A percentile compares a stretch with the other conserved stretches of the same genome.
Evolutionary conservation across 2,329 filamentous ascomycete species (phyloP).

Genomic region (Chaetothyriales sp.): DNA sequence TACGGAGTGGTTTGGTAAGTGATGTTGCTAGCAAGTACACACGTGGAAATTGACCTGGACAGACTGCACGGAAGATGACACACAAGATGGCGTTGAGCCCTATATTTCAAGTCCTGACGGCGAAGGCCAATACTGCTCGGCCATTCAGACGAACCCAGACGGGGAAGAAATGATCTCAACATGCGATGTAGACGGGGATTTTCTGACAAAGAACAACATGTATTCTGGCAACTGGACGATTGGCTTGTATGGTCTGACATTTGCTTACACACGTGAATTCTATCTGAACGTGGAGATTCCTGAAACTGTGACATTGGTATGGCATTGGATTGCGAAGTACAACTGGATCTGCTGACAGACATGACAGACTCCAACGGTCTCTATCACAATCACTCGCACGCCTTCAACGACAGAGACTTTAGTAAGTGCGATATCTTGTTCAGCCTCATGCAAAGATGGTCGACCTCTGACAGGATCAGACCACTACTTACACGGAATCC

Average conservation of each 20-base stretch:
- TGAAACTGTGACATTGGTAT: constrained; percentile 4
- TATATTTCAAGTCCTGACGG: constrained; percentile 14
- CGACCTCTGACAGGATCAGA: constrained; percentile 4
- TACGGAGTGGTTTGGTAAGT: constrained; percentile 11
- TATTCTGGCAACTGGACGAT: constrained; percentile 14
- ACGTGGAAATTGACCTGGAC: constrained; percentile 2
- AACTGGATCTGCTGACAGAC: background rate
- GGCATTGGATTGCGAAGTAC: background rate
- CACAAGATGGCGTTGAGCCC: constrained; percentile 12
- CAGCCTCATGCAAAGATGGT: background rate
- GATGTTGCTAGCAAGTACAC: background rate
- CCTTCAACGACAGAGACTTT: constrained; percentile 2
- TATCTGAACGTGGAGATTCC: constrained; percentile 13
- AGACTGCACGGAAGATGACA: constrained; percentile 11
- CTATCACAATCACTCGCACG: constrained; percentile 9
- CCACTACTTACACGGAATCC: constrained; percentile 7
- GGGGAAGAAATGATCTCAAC: constrained; percentile 11
- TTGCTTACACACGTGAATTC: constrained; percentile 14
- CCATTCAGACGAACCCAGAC: constrained; percentile 12
- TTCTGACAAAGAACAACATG: constrained; percentile 13
- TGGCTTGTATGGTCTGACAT: constrained; percentile 15
- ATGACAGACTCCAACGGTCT: constrained; percentile 9
- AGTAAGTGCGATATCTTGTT: background rate
- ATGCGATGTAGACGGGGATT: constrained; percentile 14
- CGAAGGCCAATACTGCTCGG: constrained; percentile 16